Conservation (phyloP, 176 grass and related monocot species). For the Cenchrus fungigraminus region DNA sequence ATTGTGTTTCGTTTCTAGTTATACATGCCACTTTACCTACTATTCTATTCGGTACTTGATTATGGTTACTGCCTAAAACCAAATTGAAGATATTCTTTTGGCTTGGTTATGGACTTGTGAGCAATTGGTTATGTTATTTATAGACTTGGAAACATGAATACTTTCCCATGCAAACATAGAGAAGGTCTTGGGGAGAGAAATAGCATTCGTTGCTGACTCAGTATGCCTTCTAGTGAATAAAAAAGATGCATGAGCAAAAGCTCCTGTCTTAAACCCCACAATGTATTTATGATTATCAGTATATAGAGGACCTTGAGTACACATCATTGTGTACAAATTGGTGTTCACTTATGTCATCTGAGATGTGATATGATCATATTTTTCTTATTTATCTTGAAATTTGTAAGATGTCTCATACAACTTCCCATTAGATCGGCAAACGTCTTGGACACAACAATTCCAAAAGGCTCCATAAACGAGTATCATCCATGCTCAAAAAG, state of each 20-base stretch:
- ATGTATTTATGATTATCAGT: slow-evolving; percentile 9
- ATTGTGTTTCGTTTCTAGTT: slow-evolving; percentile 35
- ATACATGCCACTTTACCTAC: background rate
- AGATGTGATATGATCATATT: slow-evolving; percentile 39
- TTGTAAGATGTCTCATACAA: slow-evolving; percentile 37
- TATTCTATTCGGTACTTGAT: slow-evolving; percentile 30
- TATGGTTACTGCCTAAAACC: slow-evolving; percentile 16
- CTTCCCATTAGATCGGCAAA: slow-evolving; percentile 66
- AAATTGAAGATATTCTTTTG: background rate
- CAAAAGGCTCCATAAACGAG: slow-evolving; percentile 75
- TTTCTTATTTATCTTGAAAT: slow-evolving; percentile 40
- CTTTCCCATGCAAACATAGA: slow-evolving; percentile 30
- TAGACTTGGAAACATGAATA: background rate
- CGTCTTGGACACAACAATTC: slow-evolving; percentile 73
- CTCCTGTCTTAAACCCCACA: background rate
- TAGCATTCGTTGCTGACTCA: slow-evolving; percentile 14
- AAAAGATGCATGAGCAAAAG: slow-evolving; percentile 15
- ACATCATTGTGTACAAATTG: slow-evolving; percentile 21
- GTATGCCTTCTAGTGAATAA: slow-evolving; percentile 16
- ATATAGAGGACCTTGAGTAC: slow-evolving; percentile 17
- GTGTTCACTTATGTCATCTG: slow-evolving; percentile 22
- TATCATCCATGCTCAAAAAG: slow-evolving; percentile 70
- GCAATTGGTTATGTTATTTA: slow-evolving; percentile 29
- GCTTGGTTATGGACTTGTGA: background rate
- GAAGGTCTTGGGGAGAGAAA: background rate